A percentile compares a stretch with the other conserved stretches of the same genome.
Evolutionary conservation across 305 asterid genomes (phyloP).

Genomic region (Coffea humblotiana): DNA sequence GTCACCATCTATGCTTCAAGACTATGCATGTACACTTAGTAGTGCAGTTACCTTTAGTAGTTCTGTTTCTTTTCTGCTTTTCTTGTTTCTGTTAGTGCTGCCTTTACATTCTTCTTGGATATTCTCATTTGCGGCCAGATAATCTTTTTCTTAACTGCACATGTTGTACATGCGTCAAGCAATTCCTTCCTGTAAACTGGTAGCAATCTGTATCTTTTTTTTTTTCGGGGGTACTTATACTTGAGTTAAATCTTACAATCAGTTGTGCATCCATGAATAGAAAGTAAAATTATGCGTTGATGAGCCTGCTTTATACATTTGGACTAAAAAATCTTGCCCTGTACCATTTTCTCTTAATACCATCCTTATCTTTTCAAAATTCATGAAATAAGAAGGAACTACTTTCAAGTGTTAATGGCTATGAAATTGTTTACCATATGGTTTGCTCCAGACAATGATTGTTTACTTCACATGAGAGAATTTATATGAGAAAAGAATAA

Average conservation of each 20-base stretch:
- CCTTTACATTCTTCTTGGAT: neutral
- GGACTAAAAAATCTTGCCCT: neutral
- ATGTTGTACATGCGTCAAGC: neutral
- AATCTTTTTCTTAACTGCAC: neutral
- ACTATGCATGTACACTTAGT: neutral
- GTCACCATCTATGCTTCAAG: slow-evolving; percentile 29
- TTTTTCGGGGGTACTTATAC: neutral
- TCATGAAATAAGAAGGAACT: neutral
- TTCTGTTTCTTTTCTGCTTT: neutral
- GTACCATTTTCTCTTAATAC: too few relatives aligned
- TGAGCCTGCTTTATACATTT: neutral
- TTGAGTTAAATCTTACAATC: neutral
- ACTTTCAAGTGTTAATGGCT: neutral
- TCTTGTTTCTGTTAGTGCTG: neutral
- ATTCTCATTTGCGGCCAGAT: neutral
- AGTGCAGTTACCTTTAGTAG: neutral
- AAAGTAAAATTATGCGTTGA: neutral
- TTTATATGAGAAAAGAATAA: too few relatives aligned
- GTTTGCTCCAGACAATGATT: neutral
- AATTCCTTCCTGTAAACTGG: neutral
- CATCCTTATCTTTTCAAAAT: neutral
- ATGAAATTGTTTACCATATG: neutral
- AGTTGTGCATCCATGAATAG: neutral
- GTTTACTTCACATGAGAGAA: neutral
- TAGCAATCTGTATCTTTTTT: neutral